These are phyloP conservation scores for Phytopythium kandeliae DNA, from an alignment of 352 stramenopile species.

Conservation along the genomic window DNA sequence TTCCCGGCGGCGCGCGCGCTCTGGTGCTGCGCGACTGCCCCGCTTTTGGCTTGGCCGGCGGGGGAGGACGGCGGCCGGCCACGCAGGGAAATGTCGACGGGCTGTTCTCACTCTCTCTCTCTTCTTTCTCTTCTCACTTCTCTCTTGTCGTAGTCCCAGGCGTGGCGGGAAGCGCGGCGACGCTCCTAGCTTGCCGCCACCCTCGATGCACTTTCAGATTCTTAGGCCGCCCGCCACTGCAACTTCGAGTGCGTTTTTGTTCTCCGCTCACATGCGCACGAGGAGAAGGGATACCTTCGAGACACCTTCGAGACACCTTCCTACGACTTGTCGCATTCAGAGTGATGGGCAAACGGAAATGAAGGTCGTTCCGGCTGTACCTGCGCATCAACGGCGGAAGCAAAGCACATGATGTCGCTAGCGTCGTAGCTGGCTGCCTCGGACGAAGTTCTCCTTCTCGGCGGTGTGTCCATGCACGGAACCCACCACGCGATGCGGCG, in stretches of 20 bases:
- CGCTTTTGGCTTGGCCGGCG: not conserved
- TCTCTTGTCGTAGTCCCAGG: too few relatives aligned
- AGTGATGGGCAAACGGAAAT: not conserved
- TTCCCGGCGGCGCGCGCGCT: not conserved
- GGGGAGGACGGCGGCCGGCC: not conserved
- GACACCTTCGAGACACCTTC: not conserved
- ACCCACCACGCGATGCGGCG: too few relatives aligned
- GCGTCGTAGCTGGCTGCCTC: too few relatives aligned
- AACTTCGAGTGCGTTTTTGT: conserved; percentile 4
- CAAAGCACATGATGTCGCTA: too few relatives aligned
- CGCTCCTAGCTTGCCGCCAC: too few relatives aligned
- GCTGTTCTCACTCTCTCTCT: not conserved
- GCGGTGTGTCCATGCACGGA: too few relatives aligned
- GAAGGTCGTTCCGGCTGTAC: too few relatives aligned
- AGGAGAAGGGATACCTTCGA: conserved; percentile 4
- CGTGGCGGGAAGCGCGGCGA: too few relatives aligned
- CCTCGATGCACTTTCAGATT: not conserved
- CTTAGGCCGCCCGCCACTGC: not conserved
- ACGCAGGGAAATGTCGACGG: not conserved
- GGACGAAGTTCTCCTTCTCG: too few relatives aligned
- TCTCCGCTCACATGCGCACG: not conserved
- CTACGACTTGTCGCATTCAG: not conserved
- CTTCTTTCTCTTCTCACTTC: too few relatives aligned
- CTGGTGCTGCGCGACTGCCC: not conserved
- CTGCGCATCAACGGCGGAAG: too few relatives aligned